Percentiles rank a stretch among this genome's conserved stretches.
phyloP scores from a whole-genome alignment of 2,329 filamentous ascomycete species.

The Aureobasidium leucospermi region DNA sequence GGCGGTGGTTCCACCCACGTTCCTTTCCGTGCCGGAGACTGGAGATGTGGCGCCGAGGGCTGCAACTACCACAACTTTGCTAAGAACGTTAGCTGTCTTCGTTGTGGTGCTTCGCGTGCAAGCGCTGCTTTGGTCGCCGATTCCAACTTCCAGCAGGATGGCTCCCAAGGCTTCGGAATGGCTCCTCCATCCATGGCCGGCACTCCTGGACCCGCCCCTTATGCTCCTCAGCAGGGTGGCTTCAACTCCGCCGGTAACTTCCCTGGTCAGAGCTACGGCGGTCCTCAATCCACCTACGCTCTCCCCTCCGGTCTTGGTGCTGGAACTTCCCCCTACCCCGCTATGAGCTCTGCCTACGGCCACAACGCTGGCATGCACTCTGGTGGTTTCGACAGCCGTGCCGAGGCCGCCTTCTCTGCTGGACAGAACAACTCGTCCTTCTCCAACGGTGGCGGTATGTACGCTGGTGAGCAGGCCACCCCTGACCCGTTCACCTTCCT shows the following conservation, averaged over 20 bases:
- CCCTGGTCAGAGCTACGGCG: slow-evolving; percentile 73
- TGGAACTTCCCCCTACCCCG: slow-evolving; percentile 69
- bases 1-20: slow-evolving; percentile 69
- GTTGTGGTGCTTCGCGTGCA: slow-evolving; percentile 89
- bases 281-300: slow-evolving; percentile 80
- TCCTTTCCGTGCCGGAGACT: slow-evolving; percentile 95
- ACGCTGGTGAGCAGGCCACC: slow-evolving; percentile 44
- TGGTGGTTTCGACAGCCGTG: slow-evolving; percentile 85
- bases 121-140: slow-evolving; percentile 82
- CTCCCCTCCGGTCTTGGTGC: slow-evolving; percentile 79
- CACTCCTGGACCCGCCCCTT: slow-evolving; percentile 62
- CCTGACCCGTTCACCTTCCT: slow-evolving; percentile 76
- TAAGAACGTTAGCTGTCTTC: slow-evolving; percentile 96
- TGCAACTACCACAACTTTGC: slow-evolving; percentile 99
- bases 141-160: slow-evolving; percentile 71
- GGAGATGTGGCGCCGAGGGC: slow-evolving; percentile 96
- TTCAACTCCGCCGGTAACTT: slow-evolving; percentile 48
- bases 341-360: slow-evolving; percentile 74
- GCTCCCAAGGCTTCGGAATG: slow-evolving; percentile 75
- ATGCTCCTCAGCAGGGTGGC: slow-evolving; percentile 56
- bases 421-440: slow-evolving; percentile 44
- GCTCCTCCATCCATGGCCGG: slow-evolving; percentile 80
- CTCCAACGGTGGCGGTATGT: slow-evolving; percentile 55
- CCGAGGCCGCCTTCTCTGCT: slow-evolving; percentile 85
- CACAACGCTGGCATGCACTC: slow-evolving; percentile 72